phyloP scores from a whole-genome alignment of 495 filamentous ascomycete genomes.

The Letharia lupina region DNA sequence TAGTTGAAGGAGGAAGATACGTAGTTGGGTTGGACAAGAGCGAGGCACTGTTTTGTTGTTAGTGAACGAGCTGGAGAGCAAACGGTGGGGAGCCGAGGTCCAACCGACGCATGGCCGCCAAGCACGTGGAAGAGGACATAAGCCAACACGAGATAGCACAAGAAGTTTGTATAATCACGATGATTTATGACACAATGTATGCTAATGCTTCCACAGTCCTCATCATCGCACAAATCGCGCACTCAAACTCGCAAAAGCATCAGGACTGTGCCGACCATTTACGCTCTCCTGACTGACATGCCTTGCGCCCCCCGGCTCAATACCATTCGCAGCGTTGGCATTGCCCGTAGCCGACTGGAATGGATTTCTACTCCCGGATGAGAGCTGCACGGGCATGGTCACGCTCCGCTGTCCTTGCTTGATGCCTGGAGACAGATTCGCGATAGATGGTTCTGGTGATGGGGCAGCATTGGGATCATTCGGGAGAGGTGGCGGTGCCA shows the following conservation, averaged over 20 bases:
- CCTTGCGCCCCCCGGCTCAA: constrained; percentile 26
- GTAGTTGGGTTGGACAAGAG: neutral
- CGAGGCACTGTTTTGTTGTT: neutral
- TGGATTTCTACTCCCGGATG: constrained; percentile 32
- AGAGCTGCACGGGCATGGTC: constrained; percentile 30
- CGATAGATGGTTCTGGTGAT: constrained; percentile 16
- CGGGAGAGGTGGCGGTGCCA: constrained; percentile 44
- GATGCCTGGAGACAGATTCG: constrained; percentile 17
- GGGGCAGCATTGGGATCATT: constrained; percentile 33
- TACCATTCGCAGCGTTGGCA: constrained; percentile 14
- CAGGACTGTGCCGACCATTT: constrained; percentile 81
- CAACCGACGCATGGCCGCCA: neutral
- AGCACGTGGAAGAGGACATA: neutral
- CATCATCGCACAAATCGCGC: constrained; percentile 45
- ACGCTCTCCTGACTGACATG: constrained; percentile 88
- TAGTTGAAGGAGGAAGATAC: neutral
- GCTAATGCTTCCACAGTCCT: neutral
- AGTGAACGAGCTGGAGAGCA: neutral
- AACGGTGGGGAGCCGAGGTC: neutral
- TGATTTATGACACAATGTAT: neutral
- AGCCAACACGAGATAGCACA: neutral
- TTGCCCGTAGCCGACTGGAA: constrained; percentile 26
- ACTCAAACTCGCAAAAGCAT: constrained; percentile 94
- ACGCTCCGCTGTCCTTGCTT: constrained; percentile 27
- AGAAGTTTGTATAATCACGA: neutral